phyloP scores from a whole-genome alignment of 441 rosid genomes.

The Omphalea diandra region DNA sequence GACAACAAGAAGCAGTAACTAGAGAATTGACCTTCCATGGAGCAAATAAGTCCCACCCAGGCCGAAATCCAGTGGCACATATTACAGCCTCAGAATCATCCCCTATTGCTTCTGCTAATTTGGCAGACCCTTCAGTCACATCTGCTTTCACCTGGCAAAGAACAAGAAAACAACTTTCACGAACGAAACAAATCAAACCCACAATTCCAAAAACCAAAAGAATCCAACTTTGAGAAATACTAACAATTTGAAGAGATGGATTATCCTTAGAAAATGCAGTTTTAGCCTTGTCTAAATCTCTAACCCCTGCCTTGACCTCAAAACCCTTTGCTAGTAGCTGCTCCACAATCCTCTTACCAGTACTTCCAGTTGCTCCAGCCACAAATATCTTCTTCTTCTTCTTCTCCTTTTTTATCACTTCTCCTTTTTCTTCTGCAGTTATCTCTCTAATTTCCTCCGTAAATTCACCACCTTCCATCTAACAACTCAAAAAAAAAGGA shows the following conservation, averaged over 20 bases:
- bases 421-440: constrained; percentile 17
- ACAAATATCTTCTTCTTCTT: constrained; percentile 61
- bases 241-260: constrained; percentile 73
- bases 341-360: constrained; percentile 78
- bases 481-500: constrained; percentile 13
- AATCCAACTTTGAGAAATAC: constrained; percentile 27
- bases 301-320: constrained; percentile 80
- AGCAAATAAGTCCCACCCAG: constrained; percentile 72
- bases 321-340: constrained; percentile 82
- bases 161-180: not conserved
- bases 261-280: constrained; percentile 44
- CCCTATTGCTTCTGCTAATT: constrained; percentile 81
- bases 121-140: constrained; percentile 72
- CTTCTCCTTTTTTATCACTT: constrained; percentile 20
- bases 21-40: constrained; percentile 67
- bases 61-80: constrained; percentile 83
- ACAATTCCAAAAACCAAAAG: not conserved
- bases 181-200: not conserved
- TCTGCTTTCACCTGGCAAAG: constrained; percentile 79
- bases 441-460: constrained; percentile 35
- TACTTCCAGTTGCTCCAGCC: constrained; percentile 82
- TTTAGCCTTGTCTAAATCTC: constrained; percentile 69
- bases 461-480: constrained; percentile 61
- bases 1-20: not conserved
- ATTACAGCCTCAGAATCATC: constrained; percentile 78